Base-by-base conservation (phyloP, 73 alveolate species). In the Paramecium sonneborni region DNA sequence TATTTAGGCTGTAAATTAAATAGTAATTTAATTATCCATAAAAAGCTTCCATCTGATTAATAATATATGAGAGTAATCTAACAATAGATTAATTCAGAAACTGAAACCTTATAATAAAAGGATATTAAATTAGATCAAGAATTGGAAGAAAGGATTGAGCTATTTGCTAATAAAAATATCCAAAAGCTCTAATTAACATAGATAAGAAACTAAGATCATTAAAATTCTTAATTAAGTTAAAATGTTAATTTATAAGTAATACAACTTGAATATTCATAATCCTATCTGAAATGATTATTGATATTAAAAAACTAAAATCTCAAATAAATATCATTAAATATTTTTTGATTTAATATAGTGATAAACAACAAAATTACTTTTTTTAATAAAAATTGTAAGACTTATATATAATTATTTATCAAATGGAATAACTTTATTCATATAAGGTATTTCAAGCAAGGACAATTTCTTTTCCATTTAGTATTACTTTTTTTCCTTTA, bases 401-500 rank as follows among this genome's bases (percentile, higher is more conserved):
- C n/a, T n/a, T n/a, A n/a, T n/a, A n/a, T n/a, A n/a, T n/a, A n/a
- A n/a, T n/a, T 12, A 46, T 46, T 43, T 46, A 46, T 46, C 15
- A 46, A 14, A 0, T 46, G 23, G 15, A 14, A 52, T 52, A 52
- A 18, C 15, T 15, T 52, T 23, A 15, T 52, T 12, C 5, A 52
- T 23, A 52, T 52, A 6, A 67, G 84, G 7, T 21, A n/a, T 30
- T 67, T 74, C 87, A 74, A 12, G 39, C 87, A 74, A 74, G 39
- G 3, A 74, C 28, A 21, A 79, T 44, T 30, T 30, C 90, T 12
- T 46, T 23, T n/a, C 55, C 90, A 79, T 79, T 39, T 21, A 79
- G 21, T 43, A 20, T 6, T 23, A 79, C 55, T 44, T 34, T 79
- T 24, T 79, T 79, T 14, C 90, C 90, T 46, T 79, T 79, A 79